Percentiles rank a stretch among this genome's conserved stretches.
These are phyloP conservation scores for Leccinum subtestaceum DNA, from an alignment of 768 basidiomycete species.

Conservation along the genomic window DNA sequence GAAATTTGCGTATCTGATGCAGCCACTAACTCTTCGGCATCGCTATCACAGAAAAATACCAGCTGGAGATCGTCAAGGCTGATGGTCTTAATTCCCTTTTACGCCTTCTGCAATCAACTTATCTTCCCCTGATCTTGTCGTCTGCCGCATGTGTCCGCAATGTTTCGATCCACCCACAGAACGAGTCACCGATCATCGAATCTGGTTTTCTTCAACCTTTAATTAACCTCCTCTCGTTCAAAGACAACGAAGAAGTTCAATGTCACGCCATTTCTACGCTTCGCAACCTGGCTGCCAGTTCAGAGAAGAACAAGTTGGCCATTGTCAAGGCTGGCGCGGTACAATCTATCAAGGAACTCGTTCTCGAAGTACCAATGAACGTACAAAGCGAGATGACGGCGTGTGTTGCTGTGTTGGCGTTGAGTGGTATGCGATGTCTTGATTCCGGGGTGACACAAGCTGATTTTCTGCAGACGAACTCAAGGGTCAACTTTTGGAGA, in stretches of 20 bases:
- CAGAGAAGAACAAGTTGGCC: slow-evolving; percentile 96
- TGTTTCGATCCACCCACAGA: slow-evolving; percentile 96
- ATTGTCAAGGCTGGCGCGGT: slow-evolving; percentile 98
- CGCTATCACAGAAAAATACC: slow-evolving; percentile 81
- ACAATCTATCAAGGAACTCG: slow-evolving; percentile 94
- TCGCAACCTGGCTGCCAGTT: slow-evolving; percentile 93
- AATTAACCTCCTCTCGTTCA: slow-evolving; percentile 94
- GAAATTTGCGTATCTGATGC: slow-evolving; percentile 15
- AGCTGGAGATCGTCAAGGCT: slow-evolving; percentile 95
- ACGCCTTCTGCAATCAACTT: slow-evolving; percentile 92
- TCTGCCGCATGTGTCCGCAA: slow-evolving; percentile 98
- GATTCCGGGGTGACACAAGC: neutral
- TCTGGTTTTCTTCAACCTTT: slow-evolving; percentile 95
- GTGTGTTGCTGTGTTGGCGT: slow-evolving; percentile 91
- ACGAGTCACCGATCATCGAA: slow-evolving; percentile 99
- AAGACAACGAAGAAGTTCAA: slow-evolving; percentile 99
- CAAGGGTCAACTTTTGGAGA: slow-evolving; percentile 93
- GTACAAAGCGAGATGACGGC: slow-evolving; percentile 99
- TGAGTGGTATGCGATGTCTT: slow-evolving; percentile 70
- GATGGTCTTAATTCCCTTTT: slow-evolving; percentile 90
- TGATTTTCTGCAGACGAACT: slow-evolving; percentile 72
- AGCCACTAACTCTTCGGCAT: slow-evolving; percentile 4
- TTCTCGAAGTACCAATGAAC: slow-evolving; percentile 90
- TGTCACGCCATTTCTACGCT: slow-evolving; percentile 98
- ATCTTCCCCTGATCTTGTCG: slow-evolving; percentile 95